These are phyloP conservation scores for Aspergillus sclerotioniger DNA, from an alignment of 495 filamentous ascomycete genomes.

Conservation along the genomic window DNA sequence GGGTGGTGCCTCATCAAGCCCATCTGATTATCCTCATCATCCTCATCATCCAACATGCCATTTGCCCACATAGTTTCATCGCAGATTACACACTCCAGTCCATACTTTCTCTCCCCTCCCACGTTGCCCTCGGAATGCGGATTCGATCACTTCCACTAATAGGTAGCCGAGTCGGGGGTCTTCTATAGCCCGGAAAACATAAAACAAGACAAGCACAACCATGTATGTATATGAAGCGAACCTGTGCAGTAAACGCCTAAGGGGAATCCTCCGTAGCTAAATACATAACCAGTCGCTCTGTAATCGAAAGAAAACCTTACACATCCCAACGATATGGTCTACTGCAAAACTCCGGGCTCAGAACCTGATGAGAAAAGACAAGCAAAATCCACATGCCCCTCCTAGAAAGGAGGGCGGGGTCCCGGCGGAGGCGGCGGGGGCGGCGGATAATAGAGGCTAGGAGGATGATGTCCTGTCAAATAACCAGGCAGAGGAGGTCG, in stretches of 20 bases:
- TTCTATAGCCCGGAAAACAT: neutral
- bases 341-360: conserved; percentile 6
- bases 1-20: no score
- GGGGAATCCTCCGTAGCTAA: conserved; percentile 12
- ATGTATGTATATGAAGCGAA: neutral
- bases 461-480: conserved; percentile 23
- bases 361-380: neutral
- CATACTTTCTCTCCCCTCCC: neutral
- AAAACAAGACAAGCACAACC: neutral
- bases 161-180: no score
- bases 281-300: conserved; percentile 5
- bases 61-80: no score
- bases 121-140: no score
- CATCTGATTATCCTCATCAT: no score
- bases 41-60: no score
- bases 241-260: neutral
- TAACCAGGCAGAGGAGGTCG: conserved; percentile 35
- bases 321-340: conserved; percentile 9
- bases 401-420: conserved; percentile 20
- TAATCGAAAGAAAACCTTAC: conserved; percentile 4
- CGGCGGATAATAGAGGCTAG: conserved; percentile 23
- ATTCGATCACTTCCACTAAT: no score
- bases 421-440: conserved; percentile 21
- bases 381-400: neutral
- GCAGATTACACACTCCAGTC: neutral